Conservation (phyloP, 179 eudicot species). For the Kewa caespitosa region DNA sequence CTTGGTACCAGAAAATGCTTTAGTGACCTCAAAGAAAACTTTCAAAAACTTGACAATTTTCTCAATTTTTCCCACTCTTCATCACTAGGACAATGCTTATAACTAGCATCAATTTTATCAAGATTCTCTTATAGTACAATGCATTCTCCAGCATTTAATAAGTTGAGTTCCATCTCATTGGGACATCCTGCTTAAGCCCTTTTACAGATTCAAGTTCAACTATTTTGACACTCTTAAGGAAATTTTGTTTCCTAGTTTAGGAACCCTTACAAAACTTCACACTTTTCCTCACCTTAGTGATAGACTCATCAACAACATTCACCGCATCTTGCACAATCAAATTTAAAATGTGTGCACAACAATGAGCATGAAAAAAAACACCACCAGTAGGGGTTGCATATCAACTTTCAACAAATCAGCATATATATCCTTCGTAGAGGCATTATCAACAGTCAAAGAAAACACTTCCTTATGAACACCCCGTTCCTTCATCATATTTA, state of each 20-base stretch:
- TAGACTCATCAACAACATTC: neutral
- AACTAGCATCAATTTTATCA: neutral
- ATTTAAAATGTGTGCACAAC: slow-evolving; percentile 17
- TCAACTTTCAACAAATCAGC: neutral
- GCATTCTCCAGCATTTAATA: slow-evolving; percentile 3
- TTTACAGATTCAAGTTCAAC: neutral
- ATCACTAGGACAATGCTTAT: neutral
- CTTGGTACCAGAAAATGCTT: neutral
- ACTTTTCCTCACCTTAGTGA: slow-evolving; percentile 12
- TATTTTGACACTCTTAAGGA: neutral
- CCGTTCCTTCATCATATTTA: slow-evolving; percentile 1
- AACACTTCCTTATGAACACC: slow-evolving; percentile 7
- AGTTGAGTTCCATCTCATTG: slow-evolving; percentile 19
- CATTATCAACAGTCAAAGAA: slow-evolving; percentile 21
- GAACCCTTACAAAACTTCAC: slow-evolving; percentile 25
- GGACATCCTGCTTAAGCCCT: slow-evolving; percentile 17
- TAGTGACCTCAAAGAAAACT: neutral
- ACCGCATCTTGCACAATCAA: slow-evolving; percentile 15
- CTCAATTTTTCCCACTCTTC: slow-evolving; percentile 15
- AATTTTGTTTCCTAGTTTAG: slow-evolving; percentile 12
- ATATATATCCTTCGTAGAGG: neutral
- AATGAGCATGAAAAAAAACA: slow-evolving; percentile 5
- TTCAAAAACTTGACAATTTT: neutral
- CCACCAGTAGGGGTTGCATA: neutral
- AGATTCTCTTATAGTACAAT: slow-evolving; percentile 2